Base-by-base conservation (phyloP, 2,329 filamentous ascomycete species). In the Alternaria brassicicola region DNA sequence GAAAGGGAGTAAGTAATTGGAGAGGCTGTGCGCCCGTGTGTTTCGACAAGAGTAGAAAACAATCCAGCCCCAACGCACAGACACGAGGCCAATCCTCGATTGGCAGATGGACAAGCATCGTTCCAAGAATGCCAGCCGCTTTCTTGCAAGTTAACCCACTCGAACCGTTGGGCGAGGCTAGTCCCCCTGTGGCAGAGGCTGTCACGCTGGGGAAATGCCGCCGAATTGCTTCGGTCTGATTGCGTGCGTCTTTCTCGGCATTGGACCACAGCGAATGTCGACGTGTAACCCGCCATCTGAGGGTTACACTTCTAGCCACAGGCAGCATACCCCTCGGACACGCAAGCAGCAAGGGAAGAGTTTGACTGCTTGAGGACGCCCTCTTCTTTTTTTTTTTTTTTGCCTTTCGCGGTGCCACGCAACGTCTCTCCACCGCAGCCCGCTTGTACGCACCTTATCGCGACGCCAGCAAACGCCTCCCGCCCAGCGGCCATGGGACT, bases 361-460 rank as follows among this genome's bases (percentile, higher is more conserved):
- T 39, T 35, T 30, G 39, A 58, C 26, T 35, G 30, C 41, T 19
- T 19, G n/a, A 35, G 17, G 25, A 28, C 9, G 41, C 3, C 41
- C 42, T 48, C n/a, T n/a, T n/a, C n/a, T n/a, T n/a, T n/a, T n/a
- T n/a, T n/a, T n/a, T n/a, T n/a, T n/a, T n/a, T n/a, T n/a, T n/a
- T n/a, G n/a, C n/a, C n/a, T n/a, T 41, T 45, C 31, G 47, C 48
- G 10, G 62, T 63, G 60, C 63, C 61, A 65, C 63, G 63, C 63
- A 63, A 59, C 55, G 48, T 33, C 21, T 39, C 60, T 59, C 61
- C 53, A 55, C 58, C 38, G 45, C 61, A 17, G 23, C 53, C 56
- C 59, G 59, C 56, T 52, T 53, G 48, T 49, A 42, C 30, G 33
- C 51, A 60, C 25, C 61, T 62, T 65, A 62, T 64, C 63, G 59